Evolutionary conservation across 768 basidiomycete species (phyloP), one percentile per base, ranked within the genome.

Genomic region (Zangia roseola): DNA sequence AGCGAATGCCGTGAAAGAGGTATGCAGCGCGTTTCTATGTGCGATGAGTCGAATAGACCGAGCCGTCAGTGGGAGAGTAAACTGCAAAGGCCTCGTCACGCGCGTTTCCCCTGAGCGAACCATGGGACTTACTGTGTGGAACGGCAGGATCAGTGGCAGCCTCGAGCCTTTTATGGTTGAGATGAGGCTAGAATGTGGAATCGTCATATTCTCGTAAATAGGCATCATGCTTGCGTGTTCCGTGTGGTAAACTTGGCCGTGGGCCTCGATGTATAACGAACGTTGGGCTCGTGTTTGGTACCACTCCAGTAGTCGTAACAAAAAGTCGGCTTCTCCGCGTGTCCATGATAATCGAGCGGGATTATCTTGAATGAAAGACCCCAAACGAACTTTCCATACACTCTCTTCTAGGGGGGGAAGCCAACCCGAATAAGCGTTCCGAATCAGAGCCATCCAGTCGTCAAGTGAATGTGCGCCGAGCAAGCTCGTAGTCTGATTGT

Each of bases 21-120:
- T 72, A 40, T 75, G 67, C 13, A 80, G 62, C 25, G 74, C 77
- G 47, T 74, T 77, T 43, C 74, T 63, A 49, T 80, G 75, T 5
- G 75, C 71, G 33, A 79, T 74, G 13, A 78, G 56, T 17, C 78
- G 74, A 20, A 69, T 72, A 21, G 66, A 63, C 17, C 77, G 67
- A 17, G 73, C 50, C 2, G 65, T 60, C 34, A 80, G 54, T 9
- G 78, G 72, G 43, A 76, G 71, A 3, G 73, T 74, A 63, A 79
- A 80, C 75, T 77, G 53, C 28, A 35, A 42, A 52, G n/a, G 20
- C 20, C 33, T 28, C 33, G 30, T 38, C n/a, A 19, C 39, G 34
- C 28, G 6, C 36, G 21, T 30, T 12, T 42, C 36, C n/a, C 16
- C 36, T 9, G 19, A 42, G 24, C 14, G 10, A 21, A 43, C 23